Evolutionary conservation across 805 yeast species (phyloP).

Genomic region (Cyberlindnera euphorbiae): DNA sequence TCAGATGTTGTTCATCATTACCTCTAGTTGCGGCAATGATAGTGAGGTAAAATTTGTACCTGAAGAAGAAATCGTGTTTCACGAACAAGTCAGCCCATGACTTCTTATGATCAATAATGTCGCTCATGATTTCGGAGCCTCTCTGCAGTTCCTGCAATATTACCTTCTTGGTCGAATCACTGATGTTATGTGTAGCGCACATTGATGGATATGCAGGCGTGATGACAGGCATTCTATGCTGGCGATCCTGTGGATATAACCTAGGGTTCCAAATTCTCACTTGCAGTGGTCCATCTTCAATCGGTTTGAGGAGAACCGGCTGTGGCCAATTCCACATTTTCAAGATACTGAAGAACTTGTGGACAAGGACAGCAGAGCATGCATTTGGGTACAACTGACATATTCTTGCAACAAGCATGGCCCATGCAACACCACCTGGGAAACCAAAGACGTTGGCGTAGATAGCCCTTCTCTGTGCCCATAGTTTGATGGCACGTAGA

Average conservation of each 20-base stretch:
- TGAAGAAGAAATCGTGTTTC: conserved; percentile 77
- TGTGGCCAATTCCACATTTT: conserved; percentile 98
- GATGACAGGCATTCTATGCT: conserved; percentile 94
- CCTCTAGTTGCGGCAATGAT: conserved; percentile 74
- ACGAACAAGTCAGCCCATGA: conserved; percentile 72
- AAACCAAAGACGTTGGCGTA: conserved; percentile 95
- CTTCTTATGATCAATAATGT: conserved; percentile 57
- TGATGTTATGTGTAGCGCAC: conserved; percentile 98
- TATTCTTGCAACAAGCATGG: conserved; percentile 96
- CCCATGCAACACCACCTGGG: conserved; percentile 99
- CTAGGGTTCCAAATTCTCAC: conserved; percentile 97
- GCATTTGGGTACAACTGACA: conserved; percentile 97
- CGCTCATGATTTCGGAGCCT: conserved; percentile 67
- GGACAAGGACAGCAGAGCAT: conserved; percentile 85
- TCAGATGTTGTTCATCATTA: conserved; percentile 73
- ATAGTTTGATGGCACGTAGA: conserved; percentile 83
- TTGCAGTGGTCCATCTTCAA: conserved; percentile 95
- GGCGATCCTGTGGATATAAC: conserved; percentile 81
- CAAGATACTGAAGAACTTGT: conserved; percentile 81
- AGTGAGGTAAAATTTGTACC: conserved; percentile 82
- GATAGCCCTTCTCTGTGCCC: conserved; percentile 95
- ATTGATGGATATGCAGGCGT: conserved; percentile 98
- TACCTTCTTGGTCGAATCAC: conserved; percentile 79
- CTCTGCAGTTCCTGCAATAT: conserved; percentile 75
- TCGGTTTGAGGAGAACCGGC: conserved; percentile 86